Base-by-base conservation (phyloP, 1,284 basidiomycete species). In the Violaceomyces palustris region DNA sequence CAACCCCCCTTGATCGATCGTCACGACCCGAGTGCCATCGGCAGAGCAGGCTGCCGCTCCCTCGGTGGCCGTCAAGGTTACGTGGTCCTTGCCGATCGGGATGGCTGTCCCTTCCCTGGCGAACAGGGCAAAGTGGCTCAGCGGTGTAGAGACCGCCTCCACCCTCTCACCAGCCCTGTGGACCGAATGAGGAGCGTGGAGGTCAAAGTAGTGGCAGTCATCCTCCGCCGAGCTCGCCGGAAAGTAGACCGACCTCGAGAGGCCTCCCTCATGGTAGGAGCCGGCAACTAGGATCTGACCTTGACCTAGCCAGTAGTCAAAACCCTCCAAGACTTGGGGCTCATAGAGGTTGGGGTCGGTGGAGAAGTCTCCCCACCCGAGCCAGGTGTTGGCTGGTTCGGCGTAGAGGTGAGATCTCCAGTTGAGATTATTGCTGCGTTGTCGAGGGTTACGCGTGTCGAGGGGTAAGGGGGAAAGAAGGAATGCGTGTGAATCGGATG, bases 241-340 rank as follows among this genome's bases (percentile, higher is more conserved):
- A 42, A 77, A 70, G 64, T 76, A 76, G 30, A 75, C 75, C 7
- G 65, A 48, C 6, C 73, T 63, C 6, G 54, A 60, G 34, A 67
- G 61, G 45, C 72, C 54, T 27, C 72, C 73, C 27, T 72, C 67
- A 42, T 64, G 67, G 34, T 75, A 69, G 3, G 73, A 70, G 11
- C 75, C 75, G 0, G 60, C 71, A 19, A 72, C 64, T 11, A 77
- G 67, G 10, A 77, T 56, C 38, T 69, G 60, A 2, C 75, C 75
- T 9, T 69, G 64, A 9, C 76, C 76, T 33, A 77, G 50, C 76
- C 76, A 77, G 33, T 74, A 75, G 60, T 77, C 75, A 52, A 74
- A 74, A 23, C 75, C 75, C 23, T 75, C 69, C 21, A 77, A 55
- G 7, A 73, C 52, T 21, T 56, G 55, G n/a, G 65, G 56, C 9